phyloP scores from a whole-genome alignment of 1,139 yeast species.

The Eremothecium gossypii region DNA sequence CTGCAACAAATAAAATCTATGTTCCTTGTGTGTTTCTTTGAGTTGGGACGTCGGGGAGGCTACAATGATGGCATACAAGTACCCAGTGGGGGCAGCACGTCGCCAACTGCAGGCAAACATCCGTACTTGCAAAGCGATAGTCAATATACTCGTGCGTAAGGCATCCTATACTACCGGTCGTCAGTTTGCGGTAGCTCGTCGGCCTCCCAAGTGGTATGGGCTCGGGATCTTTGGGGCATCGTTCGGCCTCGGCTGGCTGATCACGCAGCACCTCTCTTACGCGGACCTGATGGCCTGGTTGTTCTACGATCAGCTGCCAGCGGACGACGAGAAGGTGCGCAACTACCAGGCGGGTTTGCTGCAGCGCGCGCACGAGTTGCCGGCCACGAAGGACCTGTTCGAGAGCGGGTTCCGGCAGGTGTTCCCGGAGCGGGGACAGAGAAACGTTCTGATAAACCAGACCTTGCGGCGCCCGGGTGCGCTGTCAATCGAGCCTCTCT shows the following conservation, averaged over 20 bases:
- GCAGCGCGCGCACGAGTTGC: conserved; percentile 41
- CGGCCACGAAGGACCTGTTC: conserved; percentile 33
- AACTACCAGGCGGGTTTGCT: conserved; percentile 34
- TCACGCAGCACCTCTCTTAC: conserved; percentile 29
- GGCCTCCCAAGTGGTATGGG: conserved; percentile 18
- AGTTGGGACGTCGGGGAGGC: too few relatives aligned
- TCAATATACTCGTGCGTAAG: not conserved
- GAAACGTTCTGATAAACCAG: conserved; percentile 31
- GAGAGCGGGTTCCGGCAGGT: conserved; percentile 31
- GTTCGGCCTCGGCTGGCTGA: conserved; percentile 25
- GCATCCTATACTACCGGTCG: conserved; percentile 3
- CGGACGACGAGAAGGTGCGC: conserved; percentile 22
- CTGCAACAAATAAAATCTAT: too few relatives aligned
- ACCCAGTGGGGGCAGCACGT: too few relatives aligned
- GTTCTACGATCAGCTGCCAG: conserved; percentile 26
- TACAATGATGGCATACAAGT: too few relatives aligned
- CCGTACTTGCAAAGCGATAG: too few relatives aligned
- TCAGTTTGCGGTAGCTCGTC: conserved; percentile 13
- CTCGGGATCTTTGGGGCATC: conserved; percentile 23
- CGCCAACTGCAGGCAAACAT: too few relatives aligned
- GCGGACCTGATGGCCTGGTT: conserved; percentile 29
- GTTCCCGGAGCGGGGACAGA: conserved; percentile 26
- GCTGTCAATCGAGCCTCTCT: conserved; percentile 60
- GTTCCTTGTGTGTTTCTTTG: too few relatives aligned
- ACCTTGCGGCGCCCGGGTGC: conserved; percentile 63